phyloP scores from a whole-genome alignment of 331 rosid species.

The Telfairia occidentalis region DNA sequence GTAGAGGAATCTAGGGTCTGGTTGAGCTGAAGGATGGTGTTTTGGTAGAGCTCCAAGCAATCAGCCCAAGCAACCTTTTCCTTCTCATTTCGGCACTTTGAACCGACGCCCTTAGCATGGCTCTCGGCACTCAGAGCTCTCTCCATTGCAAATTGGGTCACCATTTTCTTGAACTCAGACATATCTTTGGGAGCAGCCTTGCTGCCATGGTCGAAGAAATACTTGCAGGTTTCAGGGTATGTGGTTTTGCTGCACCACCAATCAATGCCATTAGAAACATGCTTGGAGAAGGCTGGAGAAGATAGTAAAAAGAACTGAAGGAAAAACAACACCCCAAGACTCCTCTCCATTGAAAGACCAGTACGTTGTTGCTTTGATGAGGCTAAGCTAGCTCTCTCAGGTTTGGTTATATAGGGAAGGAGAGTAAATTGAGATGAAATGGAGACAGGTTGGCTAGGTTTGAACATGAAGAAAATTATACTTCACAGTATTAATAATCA shows the following conservation, averaged over 20 bases:
- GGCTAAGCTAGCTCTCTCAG: neutral
- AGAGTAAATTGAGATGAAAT: neutral
- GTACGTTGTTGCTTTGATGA: neutral
- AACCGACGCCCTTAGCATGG: slow-evolving; percentile 24
- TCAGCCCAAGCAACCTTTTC: slow-evolving; percentile 63
- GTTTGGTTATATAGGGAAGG: neutral
- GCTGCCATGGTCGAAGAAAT: slow-evolving; percentile 28
- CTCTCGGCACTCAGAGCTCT: slow-evolving; percentile 29
- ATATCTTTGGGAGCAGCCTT: slow-evolving; percentile 31
- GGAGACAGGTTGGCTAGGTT: slow-evolving; percentile 11
- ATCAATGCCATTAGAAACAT: slow-evolving; percentile 25
- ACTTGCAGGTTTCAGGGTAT: slow-evolving; percentile 54
- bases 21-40: slow-evolving; percentile 40
- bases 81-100: slow-evolving; percentile 24
- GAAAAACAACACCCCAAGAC: neutral
- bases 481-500: neutral
- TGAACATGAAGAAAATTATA: neutral
- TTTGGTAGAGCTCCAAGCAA: slow-evolving; percentile 50
- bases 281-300: neutral
- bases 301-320: neutral
- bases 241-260: slow-evolving; percentile 75
- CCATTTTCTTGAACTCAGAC: slow-evolving; percentile 45
- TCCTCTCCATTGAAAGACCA: neutral
- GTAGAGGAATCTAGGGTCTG: slow-evolving; percentile 15
- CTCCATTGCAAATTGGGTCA: slow-evolving; percentile 38